These are phyloP conservation scores for Claviceps monticola DNA, from an alignment of 2,329 filamentous ascomycete genomes.

Conservation along the genomic window DNA sequence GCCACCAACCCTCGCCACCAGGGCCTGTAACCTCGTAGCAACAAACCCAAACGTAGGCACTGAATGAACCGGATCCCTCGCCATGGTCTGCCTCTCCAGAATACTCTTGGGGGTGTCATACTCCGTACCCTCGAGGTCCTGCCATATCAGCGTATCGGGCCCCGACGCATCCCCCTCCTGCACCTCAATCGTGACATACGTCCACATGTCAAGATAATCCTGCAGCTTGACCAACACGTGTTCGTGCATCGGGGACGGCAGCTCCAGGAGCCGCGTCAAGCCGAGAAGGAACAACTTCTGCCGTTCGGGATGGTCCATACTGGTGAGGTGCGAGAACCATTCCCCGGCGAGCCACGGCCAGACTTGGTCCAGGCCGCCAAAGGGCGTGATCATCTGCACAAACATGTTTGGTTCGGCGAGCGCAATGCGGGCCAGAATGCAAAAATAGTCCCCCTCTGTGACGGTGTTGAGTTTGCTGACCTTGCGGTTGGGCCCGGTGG, in stretches of 20 bases:
- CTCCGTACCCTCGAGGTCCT: slow-evolving; percentile 27
- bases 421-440: slow-evolving; percentile 65
- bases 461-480: slow-evolving; percentile 57
- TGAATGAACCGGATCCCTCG: slow-evolving; percentile 53
- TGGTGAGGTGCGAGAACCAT: slow-evolving; percentile 58
- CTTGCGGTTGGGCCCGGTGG: slow-evolving; percentile 64
- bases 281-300: slow-evolving; percentile 62
- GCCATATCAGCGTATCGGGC: slow-evolving; percentile 38
- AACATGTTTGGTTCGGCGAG: slow-evolving; percentile 60
- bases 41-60: slow-evolving; percentile 53
- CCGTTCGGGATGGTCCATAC: slow-evolving; percentile 48
- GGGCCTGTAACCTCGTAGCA: slow-evolving; percentile 41
- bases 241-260: slow-evolving; percentile 41
- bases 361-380: slow-evolving; percentile 33
- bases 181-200: slow-evolving; percentile 51
- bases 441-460: slow-evolving; percentile 74
- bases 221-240: slow-evolving; percentile 51
- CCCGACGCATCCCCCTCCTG: slow-evolving; percentile 42
- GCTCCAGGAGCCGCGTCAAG: slow-evolving; percentile 57
- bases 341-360: slow-evolving; percentile 47
- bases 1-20: slow-evolving; percentile 49
- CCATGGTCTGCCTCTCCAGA: slow-evolving; percentile 36
- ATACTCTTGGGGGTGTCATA: slow-evolving; percentile 43
- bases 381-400: slow-evolving; percentile 37
- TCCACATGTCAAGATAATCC: slow-evolving; percentile 65